A percentile compares a stretch with the other conserved stretches of the same genome.
These are phyloP conservation scores for Lactarius hengduanensis DNA, from an alignment of 768 basidiomycete species.

Conservation along the genomic window DNA sequence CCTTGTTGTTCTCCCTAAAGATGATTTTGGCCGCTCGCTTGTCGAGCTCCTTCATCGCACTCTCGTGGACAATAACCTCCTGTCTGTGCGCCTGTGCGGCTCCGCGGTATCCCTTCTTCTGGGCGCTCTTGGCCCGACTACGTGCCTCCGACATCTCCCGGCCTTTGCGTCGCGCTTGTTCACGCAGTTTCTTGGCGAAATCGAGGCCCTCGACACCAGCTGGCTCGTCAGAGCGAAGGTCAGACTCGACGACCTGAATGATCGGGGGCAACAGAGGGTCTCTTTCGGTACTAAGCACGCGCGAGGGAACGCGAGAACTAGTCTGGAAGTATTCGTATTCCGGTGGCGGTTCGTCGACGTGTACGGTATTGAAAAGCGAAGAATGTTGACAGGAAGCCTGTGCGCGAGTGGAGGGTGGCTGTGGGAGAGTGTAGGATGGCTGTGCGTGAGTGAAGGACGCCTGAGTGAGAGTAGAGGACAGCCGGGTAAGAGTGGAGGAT, in stretches of 20 bases:
- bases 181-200: constrained; percentile 1
- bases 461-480: background rate
- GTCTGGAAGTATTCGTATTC: background rate
- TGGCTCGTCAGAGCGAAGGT: background rate
- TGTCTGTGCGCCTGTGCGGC: background rate
- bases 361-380: background rate
- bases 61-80: background rate
- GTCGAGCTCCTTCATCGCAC: constrained; percentile 1
- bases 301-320: background rate
- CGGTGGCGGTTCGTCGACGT: background rate
- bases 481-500: background rate
- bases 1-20: constrained; percentile 18
- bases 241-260: too few relatives aligned
- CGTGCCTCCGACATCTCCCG: constrained; percentile 1
- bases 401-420: background rate
- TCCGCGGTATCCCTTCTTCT: background rate
- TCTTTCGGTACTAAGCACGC: background rate
- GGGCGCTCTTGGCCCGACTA: constrained; percentile 10
- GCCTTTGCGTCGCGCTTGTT: background rate
- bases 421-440: background rate
- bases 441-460: background rate
- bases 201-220: background rate
- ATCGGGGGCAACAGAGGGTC: background rate
- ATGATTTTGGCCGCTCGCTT: constrained; percentile 7
- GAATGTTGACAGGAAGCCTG: background rate